Percentiles rank a stretch among this genome's conserved stretches.
phyloP scores from a whole-genome alignment of 2,329 filamentous ascomycete genomes.

The Ophiostoma australiae region DNA sequence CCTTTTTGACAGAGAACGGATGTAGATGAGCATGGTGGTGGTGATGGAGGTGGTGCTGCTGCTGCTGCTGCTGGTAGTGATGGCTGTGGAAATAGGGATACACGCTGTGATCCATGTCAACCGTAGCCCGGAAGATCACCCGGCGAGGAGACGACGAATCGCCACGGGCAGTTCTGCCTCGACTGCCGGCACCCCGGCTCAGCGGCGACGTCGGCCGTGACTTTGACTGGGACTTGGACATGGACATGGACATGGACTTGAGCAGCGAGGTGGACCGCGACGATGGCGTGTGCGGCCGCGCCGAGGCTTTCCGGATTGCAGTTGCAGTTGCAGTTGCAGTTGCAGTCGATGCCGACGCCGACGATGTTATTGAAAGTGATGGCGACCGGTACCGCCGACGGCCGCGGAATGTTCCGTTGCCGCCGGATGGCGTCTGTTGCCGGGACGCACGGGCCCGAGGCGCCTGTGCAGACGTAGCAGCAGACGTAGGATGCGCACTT shows the following conservation, averaged over 20 bases:
- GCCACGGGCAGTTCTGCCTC: not conserved
- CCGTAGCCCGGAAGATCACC: constrained; percentile 1
- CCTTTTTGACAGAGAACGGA: not conserved
- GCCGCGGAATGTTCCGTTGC: constrained; percentile 40
- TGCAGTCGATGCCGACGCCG: constrained; percentile 18
- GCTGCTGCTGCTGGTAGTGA: not conserved
- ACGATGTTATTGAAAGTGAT: constrained; percentile 21
- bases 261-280: constrained; percentile 13
- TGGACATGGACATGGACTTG: not conserved
- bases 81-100: not conserved
- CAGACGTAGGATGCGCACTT: not conserved
- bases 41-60: not conserved
- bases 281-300: constrained; percentile 17
- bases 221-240: not conserved
- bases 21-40: constrained; percentile 2
- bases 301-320: constrained; percentile 17
- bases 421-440: constrained; percentile 33
- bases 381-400: constrained; percentile 40
- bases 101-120: constrained; percentile 16
- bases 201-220: constrained; percentile 19
- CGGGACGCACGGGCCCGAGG: not conserved
- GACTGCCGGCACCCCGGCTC: constrained; percentile 12
- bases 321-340: constrained; percentile 25
- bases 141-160: constrained; percentile 21
- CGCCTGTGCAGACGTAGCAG: not conserved